Evolutionary conservation across 148 eudicot genomes (phyloP), one percentile per base, ranked within the genome.

Genomic region (Cornus florida): DNA sequence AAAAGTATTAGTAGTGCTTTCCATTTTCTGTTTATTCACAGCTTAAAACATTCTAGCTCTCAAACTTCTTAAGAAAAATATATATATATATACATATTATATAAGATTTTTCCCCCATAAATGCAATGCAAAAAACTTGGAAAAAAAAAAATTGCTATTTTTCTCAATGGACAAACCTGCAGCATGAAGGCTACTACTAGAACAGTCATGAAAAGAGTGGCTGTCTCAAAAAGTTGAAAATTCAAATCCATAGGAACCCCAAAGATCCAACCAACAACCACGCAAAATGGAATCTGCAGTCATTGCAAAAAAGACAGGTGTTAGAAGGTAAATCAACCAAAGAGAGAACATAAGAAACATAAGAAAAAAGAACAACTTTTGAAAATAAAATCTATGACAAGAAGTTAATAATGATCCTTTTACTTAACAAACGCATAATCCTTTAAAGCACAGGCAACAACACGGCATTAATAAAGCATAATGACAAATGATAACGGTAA

Each of bases 231-330:
- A 16, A 86, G 81, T 53, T 89, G 85, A 76, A 89, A 89, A 74
- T 89, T 82, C 71, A 89, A 78, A 71, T 89, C 88, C 88, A 89
- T 85, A 0, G 83, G 83, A 7, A 39, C 38, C 65, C 88, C 91
- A 71, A 83, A 76, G 43, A 80, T 65, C 91, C 91, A 89, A 2
- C 89, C 91, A 31, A 83, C 70, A 31, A 89, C 85, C 73, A 89
- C 91, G 68, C 89, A 86, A 35, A 89, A 83, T 1, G 91, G 91
- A 28, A 89, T 85, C 91, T 89, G 88, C 75, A 81, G n/a, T 4
- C 31, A 65, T 5, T 2, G 17, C 35, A 66, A 43, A 3, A 39
- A 24, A 24, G 16, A 7, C 35, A 65, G 68, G 43, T 7, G 22
- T 35, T 31, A 24, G 10, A 32, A 10, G 38, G 38, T 11, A 14